Percentiles rank a stretch among this genome's conserved stretches.
These are phyloP conservation scores for Byssoonygena ceratinophila DNA, from an alignment of 2,329 filamentous ascomycete genomes.

Conservation along the genomic window DNA sequence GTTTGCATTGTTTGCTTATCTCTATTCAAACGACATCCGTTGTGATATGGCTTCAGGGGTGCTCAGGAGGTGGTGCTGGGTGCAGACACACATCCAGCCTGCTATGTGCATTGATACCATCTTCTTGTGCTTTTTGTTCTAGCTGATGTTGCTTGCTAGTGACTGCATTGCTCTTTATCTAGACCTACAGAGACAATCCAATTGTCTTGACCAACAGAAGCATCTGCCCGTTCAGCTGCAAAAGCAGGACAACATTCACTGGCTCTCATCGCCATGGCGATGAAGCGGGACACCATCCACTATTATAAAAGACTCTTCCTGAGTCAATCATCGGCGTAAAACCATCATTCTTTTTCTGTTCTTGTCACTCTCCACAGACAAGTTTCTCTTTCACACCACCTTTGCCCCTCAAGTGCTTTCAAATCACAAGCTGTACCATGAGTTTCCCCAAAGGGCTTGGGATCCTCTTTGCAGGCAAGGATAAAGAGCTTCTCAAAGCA, in stretches of 20 bases:
- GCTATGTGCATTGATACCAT: background rate
- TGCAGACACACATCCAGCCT: no score
- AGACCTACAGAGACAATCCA: background rate
- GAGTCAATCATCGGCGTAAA: background rate
- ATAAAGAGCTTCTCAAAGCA: conserved; percentile 19
- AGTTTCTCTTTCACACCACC: background rate
- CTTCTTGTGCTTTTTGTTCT: background rate
- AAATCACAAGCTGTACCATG: conserved; percentile 19
- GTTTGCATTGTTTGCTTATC: background rate
- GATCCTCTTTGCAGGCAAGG: conserved; percentile 23
- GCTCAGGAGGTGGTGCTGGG: background rate
- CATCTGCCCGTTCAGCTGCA: background rate
- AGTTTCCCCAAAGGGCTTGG: conserved; percentile 21
- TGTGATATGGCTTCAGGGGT: no score
- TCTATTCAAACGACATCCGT: no score
- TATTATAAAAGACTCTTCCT: background rate
- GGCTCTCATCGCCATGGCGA: background rate
- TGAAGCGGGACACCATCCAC: background rate
- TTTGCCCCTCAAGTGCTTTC: background rate
- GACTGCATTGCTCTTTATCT: background rate
- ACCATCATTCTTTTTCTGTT: background rate
- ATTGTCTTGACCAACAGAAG: no score
- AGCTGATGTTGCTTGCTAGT: background rate
- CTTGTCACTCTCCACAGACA: background rate
- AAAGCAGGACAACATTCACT: background rate